phyloP scores from a whole-genome alignment of 2,329 filamentous ascomycete species.

The Aureobasidium sp. region DNA sequence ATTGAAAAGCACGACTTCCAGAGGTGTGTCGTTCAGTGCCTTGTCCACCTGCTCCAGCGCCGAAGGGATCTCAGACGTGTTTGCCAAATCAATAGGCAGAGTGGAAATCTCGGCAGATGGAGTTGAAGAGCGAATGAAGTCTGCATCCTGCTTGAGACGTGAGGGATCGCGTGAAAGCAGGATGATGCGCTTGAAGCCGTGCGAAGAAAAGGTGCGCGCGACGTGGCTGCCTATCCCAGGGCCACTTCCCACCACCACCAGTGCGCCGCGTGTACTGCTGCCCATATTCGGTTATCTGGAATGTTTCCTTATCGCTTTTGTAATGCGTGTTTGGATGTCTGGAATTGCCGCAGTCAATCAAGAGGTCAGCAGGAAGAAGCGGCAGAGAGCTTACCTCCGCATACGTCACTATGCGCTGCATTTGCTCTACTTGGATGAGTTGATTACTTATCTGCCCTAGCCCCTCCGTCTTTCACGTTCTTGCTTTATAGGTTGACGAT shows the following conservation, averaged over 20 bases:
- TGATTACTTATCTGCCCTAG: not conserved
- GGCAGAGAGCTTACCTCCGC: not conserved
- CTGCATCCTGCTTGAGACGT: conserved; percentile 30
- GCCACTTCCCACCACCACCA: conserved; percentile 37
- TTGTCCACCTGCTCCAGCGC: conserved; percentile 31
- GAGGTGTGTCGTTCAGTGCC: conserved; percentile 30
- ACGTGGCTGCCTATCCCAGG: conserved; percentile 40
- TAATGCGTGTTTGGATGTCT: not conserved
- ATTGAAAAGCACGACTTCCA: conserved; percentile 46
- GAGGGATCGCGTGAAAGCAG: conserved; percentile 38
- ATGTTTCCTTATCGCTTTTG: not conserved
- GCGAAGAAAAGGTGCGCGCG: conserved; percentile 33
- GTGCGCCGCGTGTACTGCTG: conserved; percentile 13
- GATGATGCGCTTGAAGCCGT: conserved; percentile 39
- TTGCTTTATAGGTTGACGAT: not conserved
- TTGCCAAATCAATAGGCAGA: conserved; percentile 37
- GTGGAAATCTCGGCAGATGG: conserved; percentile 35
- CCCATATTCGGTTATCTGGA: not conserved
- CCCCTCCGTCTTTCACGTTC: not conserved
- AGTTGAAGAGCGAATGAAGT: conserved; percentile 23
- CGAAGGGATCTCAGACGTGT: conserved; percentile 29
- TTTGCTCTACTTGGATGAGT: not conserved
- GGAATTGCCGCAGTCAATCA: not conserved
- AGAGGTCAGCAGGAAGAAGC: not conserved
- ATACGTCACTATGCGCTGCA: not conserved